Evolutionary conservation across 371 early-diverging fungal genomes (phyloP).

Genomic region (Dentiscutata heterogama): DNA sequence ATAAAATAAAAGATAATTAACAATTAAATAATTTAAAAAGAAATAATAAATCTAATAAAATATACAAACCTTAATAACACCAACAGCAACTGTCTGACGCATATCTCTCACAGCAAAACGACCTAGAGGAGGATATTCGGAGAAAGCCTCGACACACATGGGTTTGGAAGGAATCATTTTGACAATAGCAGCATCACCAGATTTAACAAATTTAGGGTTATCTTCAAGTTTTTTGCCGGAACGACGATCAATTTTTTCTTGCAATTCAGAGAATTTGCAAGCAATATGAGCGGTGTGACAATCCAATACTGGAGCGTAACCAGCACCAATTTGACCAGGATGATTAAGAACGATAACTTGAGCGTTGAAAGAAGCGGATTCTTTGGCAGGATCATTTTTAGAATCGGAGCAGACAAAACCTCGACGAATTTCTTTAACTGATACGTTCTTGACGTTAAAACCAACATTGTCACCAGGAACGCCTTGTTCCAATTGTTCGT

Average conservation of each 20-base stretch:
- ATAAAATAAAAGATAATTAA: not conserved
- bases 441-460: constrained; percentile 98
- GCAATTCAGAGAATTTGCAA: constrained; percentile 92
- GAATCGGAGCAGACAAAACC: constrained; percentile 97
- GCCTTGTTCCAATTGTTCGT: constrained; percentile 93
- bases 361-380: constrained; percentile 90
- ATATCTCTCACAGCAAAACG: constrained; percentile 98
- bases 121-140: constrained; percentile 94
- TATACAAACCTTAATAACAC: constrained; percentile 89
- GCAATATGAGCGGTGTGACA: constrained; percentile 98
- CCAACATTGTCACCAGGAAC: constrained; percentile 98
- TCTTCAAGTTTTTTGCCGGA: constrained; percentile 92
- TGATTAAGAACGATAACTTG: constrained; percentile 97
- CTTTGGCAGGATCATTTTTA: constrained; percentile 98
- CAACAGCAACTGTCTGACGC: constrained; percentile 94
- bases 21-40: not conserved
- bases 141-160: constrained; percentile 95
- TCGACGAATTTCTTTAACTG: constrained; percentile 97
- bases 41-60: not conserved
- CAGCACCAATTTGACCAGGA: constrained; percentile 92
- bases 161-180: constrained; percentile 96
- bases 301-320: constrained; percentile 95
- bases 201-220: constrained; percentile 93
- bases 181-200: constrained; percentile 96
- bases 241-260: constrained; percentile 97